Conservation (phyloP, 371 early-diverging fungal genomes). For the Rhizomucor pusillus region DNA sequence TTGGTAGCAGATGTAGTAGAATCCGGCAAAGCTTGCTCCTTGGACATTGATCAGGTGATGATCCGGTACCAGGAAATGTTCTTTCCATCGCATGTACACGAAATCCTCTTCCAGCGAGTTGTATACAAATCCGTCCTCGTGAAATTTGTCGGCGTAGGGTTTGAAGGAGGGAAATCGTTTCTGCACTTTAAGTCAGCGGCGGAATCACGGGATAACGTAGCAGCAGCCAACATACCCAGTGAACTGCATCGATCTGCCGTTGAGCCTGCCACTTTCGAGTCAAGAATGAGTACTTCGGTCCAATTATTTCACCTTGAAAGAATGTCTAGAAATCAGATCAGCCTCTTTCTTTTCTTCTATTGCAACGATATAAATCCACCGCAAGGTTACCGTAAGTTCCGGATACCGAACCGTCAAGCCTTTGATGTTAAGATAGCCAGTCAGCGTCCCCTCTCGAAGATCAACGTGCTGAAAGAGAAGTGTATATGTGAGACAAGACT, state of each 20-base stretch:
- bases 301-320: slow-evolving; percentile 80
- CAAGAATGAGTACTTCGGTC: slow-evolving; percentile 70
- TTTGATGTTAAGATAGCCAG: slow-evolving; percentile 80
- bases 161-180: slow-evolving; percentile 60
- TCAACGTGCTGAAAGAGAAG: slow-evolving; percentile 65
- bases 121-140: slow-evolving; percentile 64
- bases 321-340: slow-evolving; percentile 43
- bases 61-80: slow-evolving; percentile 93
- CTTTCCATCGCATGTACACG: slow-evolving; percentile 97
- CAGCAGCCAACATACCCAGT: slow-evolving; percentile 66
- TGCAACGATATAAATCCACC: no score
- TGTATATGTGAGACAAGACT: no score
- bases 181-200: slow-evolving; percentile 12
- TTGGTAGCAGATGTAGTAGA: slow-evolving; percentile 91
- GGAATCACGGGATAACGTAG: no score
- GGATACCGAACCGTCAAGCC: slow-evolving; percentile 82
- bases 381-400: slow-evolving; percentile 53
- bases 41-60: slow-evolving; percentile 79
- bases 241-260: slow-evolving; percentile 67
- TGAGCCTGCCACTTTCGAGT: slow-evolving; percentile 86
- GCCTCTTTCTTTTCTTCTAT: no score
- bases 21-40: slow-evolving; percentile 94
- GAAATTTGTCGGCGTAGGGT: slow-evolving; percentile 56
- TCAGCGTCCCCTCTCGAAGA: slow-evolving; percentile 64
- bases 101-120: slow-evolving; percentile 68